A percentile compares a stretch with the other conserved stretches of the same genome.
These are phyloP conservation scores for Globisporangium paroecandrum DNA, from an alignment of 352 stramenopile genomes.

Conservation along the genomic window DNA sequence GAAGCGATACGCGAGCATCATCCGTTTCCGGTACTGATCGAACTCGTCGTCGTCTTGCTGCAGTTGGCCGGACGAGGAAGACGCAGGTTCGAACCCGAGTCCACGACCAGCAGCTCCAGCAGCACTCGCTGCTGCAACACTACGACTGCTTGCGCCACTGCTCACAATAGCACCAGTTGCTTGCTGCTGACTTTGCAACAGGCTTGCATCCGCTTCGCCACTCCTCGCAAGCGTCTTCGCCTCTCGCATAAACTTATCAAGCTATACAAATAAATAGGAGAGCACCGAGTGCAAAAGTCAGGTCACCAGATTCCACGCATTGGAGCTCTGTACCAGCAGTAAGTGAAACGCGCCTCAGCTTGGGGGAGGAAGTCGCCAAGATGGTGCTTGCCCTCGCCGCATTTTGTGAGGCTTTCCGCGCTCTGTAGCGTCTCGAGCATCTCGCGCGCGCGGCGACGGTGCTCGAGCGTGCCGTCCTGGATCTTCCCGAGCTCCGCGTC, in stretches of 20 bases:
- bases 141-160: neutral
- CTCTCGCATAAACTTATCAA: slow-evolving; percentile 17
- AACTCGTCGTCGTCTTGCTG: slow-evolving; percentile 23
- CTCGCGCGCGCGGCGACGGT: slow-evolving; percentile 20
- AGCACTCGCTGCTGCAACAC: neutral
- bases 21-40: slow-evolving; percentile 26
- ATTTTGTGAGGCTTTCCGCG: slow-evolving; percentile 13
- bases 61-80: slow-evolving; percentile 1
- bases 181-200: slow-evolving; percentile 1
- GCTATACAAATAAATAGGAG: neutral
- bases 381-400: slow-evolving; percentile 22
- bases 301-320: neutral
- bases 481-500: slow-evolving; percentile 21
- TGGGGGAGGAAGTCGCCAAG: slow-evolving; percentile 22
- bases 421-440: slow-evolving; percentile 24
- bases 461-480: slow-evolving; percentile 21
- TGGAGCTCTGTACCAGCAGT: neutral
- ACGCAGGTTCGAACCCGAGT: slow-evolving; percentile 1
- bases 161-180: neutral
- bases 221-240: neutral
- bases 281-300: neutral
- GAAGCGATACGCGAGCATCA: slow-evolving; percentile 27
- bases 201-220: neutral
- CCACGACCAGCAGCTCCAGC: slow-evolving; percentile 3
- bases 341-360: slow-evolving; percentile 9